These are phyloP conservation scores for Yarrowia yakushimensis DNA, from an alignment of 805 yeast species.

Conservation along the genomic window DNA sequence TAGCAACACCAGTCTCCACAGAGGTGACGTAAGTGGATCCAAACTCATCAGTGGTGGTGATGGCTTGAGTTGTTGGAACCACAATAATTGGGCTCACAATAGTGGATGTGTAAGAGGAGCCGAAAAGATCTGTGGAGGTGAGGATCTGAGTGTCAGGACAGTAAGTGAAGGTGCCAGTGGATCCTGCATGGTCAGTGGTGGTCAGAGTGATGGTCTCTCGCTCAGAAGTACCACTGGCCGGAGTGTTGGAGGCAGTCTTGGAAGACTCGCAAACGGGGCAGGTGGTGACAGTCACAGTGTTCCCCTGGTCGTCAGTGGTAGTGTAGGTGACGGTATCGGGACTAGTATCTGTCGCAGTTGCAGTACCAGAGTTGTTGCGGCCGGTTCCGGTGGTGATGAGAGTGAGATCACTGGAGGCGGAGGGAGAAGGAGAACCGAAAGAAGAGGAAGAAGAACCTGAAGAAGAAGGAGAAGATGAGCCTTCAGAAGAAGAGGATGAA, in stretches of 20 bases:
- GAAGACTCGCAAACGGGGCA: slow-evolving; percentile 9
- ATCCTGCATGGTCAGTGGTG: neutral
- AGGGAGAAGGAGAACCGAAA: neutral
- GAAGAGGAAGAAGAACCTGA: no score
- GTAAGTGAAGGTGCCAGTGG: neutral
- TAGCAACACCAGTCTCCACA: no score
- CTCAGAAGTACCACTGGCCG: no score
- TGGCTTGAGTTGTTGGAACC: no score
- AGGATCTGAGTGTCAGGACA: no score
- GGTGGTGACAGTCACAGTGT: slow-evolving; percentile 1
- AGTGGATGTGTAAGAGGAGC: no score
- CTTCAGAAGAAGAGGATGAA: no score
- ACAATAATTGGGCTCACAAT: no score
- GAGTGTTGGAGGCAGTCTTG: neutral
- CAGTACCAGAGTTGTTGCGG: neutral
- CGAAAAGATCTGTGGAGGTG: no score
- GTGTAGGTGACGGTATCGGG: neutral
- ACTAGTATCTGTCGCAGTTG: neutral
- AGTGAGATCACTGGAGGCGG: neutral
- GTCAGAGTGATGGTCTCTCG: neutral
- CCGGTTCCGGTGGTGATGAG: neutral
- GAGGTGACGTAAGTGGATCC: no score
- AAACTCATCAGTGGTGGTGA: no score
- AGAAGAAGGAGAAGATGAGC: no score
- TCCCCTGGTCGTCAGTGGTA: slow-evolving; percentile 1